Conservation (phyloP, 2,329 filamentous ascomycete genomes). For the Colletotrichum theobromicola region DNA sequence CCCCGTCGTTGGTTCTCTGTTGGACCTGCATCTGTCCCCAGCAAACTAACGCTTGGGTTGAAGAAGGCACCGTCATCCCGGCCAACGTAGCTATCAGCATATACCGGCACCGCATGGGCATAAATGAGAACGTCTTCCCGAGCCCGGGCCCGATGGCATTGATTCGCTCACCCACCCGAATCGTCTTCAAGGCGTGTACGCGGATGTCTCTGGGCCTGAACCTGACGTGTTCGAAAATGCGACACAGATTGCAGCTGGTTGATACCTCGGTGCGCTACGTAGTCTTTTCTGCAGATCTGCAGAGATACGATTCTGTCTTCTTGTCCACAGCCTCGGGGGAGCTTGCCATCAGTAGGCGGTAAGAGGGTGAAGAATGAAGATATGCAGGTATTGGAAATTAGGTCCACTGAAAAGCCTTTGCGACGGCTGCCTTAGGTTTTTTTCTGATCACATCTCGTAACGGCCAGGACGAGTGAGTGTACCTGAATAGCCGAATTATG, state of each 20-base stretch:
- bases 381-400: too few species aligned
- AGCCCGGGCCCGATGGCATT: background rate
- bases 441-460: too few species aligned
- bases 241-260: background rate
- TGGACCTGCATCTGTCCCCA: background rate
- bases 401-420: too few species aligned
- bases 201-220: background rate
- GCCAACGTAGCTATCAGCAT: slow-evolving; percentile 37
- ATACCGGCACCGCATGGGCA: slow-evolving; percentile 33
- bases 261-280: background rate
- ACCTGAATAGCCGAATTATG: too few species aligned
- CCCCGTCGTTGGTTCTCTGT: background rate
- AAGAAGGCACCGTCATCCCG: slow-evolving; percentile 33
- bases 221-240: background rate
- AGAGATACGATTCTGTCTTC: background rate
- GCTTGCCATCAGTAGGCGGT: too few species aligned
- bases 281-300: background rate
- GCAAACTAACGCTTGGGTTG: slow-evolving; percentile 26
- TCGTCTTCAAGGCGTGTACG: background rate
- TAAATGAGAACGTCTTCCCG: slow-evolving; percentile 28
- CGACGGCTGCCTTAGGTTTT: too few species aligned
- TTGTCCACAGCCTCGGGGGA: too few species aligned
- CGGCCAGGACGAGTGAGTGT: too few species aligned
- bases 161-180: background rate
- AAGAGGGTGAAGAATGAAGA: too few species aligned